Conservation (phyloP, 345 rosid genomes). For the Salix brachista region DNA sequence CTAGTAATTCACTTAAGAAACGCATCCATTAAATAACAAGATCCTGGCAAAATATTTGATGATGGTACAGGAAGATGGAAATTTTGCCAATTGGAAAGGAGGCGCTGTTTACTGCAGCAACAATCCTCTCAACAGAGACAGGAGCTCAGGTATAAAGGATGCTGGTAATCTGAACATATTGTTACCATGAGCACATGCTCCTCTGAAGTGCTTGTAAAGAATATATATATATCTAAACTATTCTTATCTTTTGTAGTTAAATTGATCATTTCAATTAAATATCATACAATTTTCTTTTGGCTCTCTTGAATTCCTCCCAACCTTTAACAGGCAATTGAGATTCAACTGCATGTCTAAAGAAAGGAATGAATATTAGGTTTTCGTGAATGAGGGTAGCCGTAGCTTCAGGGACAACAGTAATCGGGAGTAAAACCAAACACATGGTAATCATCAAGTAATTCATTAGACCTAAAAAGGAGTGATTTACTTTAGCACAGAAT, state of each 20-base stretch:
- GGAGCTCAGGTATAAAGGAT: too few species aligned
- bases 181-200: not conserved
- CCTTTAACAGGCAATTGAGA: too few species aligned
- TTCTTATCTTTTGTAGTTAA: not conserved
- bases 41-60: not conserved
- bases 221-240: not conserved
- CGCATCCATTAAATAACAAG: not conserved
- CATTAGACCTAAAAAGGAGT: not conserved
- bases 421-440: not conserved
- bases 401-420: too few species aligned
- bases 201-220: not conserved
- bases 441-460: not conserved
- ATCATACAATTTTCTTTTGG: too few species aligned
- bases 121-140: constrained; percentile 34
- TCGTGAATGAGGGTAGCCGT: not conserved
- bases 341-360: not conserved
- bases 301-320: too few species aligned
- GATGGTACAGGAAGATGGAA: constrained; percentile 56
- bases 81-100: constrained; percentile 64
- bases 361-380: not conserved
- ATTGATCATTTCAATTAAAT: not conserved
- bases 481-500: not conserved
- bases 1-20: too few species aligned
- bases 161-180: too few species aligned
- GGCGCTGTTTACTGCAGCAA: constrained; percentile 70